These are phyloP conservation scores for Lagerstroemia speciosa DNA, from an alignment of 345 rosid species.

Conservation along the genomic window DNA sequence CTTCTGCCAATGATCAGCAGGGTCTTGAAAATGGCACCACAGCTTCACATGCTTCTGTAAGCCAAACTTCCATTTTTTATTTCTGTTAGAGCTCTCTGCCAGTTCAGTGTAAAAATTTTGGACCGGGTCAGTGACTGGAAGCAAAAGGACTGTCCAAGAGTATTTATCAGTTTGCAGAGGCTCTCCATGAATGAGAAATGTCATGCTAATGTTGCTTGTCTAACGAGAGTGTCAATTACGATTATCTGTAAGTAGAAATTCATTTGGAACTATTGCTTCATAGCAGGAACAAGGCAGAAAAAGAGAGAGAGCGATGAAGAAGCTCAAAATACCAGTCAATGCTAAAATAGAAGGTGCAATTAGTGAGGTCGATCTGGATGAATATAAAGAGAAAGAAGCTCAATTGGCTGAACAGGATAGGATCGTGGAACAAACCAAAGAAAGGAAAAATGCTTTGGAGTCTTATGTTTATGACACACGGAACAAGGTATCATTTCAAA, in stretches of 20 bases:
- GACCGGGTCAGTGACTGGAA: neutral
- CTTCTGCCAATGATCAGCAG: constrained; percentile 15
- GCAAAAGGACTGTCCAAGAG: neutral
- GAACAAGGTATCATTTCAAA: constrained; percentile 30
- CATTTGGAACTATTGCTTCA: neutral
- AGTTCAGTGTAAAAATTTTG: neutral
- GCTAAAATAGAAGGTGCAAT: constrained; percentile 38
- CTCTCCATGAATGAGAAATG: neutral
- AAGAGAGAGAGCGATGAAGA: constrained; percentile 22
- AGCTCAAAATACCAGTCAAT: constrained; percentile 33
- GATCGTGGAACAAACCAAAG: constrained; percentile 44
- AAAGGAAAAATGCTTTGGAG: constrained; percentile 49
- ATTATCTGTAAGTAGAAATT: too few species aligned
- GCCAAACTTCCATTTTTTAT: constrained; percentile 2
- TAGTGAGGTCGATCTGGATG: constrained; percentile 29
- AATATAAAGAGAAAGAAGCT: constrained; percentile 40
- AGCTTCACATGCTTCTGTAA: constrained; percentile 28
- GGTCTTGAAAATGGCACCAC: constrained; percentile 20
- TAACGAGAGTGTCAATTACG: too few species aligned
- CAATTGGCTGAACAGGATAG: constrained; percentile 38
- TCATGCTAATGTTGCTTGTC: neutral
- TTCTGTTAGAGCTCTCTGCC: neutral
- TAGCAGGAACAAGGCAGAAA: constrained; percentile 27
- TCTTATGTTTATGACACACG: constrained; percentile 57
- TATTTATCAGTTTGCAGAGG: neutral